Evolutionary conservation across 768 basidiomycete species (phyloP), one percentile per base, ranked within the genome.

Genomic region (Mycena crocata): DNA sequence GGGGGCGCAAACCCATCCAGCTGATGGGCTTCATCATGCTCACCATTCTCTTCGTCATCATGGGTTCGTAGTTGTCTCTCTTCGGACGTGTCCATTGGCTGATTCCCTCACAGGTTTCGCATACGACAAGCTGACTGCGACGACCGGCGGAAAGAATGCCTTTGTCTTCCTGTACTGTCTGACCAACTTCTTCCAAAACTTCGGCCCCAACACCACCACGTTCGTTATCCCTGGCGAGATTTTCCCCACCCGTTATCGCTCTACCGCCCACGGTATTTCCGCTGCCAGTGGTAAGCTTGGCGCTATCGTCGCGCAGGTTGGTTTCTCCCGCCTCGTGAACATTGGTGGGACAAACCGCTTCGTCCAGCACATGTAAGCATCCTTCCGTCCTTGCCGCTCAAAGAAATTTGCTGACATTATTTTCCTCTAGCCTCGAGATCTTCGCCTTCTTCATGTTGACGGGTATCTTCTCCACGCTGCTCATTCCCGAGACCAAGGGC

Each of bases 161-260:
- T 94, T 95, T 76, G 89, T 93, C 52, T 90, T 92, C 81, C 85
- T 93, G 30, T 95, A 95, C 81, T 93, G 93, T 75, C 81, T 95
- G n/a, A 86, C 93, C 72, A 91, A 93, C 76, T 94, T 94, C 82
- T 93, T 94, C 90, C 91, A 93, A 81, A 95, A 95, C 80, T 95
- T 94, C 67, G 93, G 92, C 2, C 92, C 90, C 13, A 93, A 94
- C 71, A 86, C 86, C 0, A 94, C 92, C 0, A 94, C 93, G 0
- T 95, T 95, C 77, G 64, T 94, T 59, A 81, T 94, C 5, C 93
- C 94, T 0, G 93, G 92, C 68, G 94, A 96, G 75, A 86, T 83
- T 28, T 95, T 94, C 87, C 94, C 94, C 1, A 96, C 94, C 1
- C 92, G 94, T 50, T 94, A 95, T 77, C 89, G 94, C 67, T 93